Base-by-base conservation (phyloP, 2,329 filamentous ascomycete genomes). In the Penicillium sp. region DNA sequence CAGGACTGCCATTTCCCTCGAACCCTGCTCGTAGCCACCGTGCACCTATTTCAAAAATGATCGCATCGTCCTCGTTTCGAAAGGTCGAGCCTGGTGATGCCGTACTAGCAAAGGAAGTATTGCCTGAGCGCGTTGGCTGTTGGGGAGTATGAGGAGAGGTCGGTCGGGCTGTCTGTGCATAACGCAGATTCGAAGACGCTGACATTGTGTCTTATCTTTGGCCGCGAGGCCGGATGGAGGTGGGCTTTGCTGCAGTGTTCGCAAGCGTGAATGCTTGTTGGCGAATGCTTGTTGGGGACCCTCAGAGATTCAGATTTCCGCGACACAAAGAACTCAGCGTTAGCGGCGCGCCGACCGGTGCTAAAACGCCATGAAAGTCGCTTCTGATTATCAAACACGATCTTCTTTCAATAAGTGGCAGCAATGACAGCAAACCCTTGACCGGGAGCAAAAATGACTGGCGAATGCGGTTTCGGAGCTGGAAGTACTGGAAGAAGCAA, bases 1-100 rank as follows among this genome's bases (percentile, higher is more conserved):
- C 79, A 16, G 92, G 92, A 3, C 82, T 78, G 44, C 87, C 84
- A 74, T 96, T 93, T 53, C 93, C 93, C 6, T 93, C 91, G 71
- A 97, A 95, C 0, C 95, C 95, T 10, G 89, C 88, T 46, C 89
- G 87, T 27, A 98, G 75, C 75, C 87, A 89, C 22, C 94, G 86
- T 10, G 90, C 85, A 1, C 92, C 93, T 37, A 98, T 74, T 73
- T 98, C 92, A 53, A 97, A 81, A 43, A 99, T 84, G 5, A 96
- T 77, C 6, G 89, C 82, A 66, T 97, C 95, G 70, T 99, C 95
- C 68, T 96, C 92, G 58, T 86, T 82, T 50, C 86, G 84, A 62
- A 83, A 86, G 24, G 79, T 80, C 35, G 79, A 79, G 47, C 82
- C 79, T 2, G 85, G 84, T 5, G 86, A 87, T 33, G 83, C 83